Conservation (phyloP, 345 rosid species). For the Populus euphratica region DNA sequence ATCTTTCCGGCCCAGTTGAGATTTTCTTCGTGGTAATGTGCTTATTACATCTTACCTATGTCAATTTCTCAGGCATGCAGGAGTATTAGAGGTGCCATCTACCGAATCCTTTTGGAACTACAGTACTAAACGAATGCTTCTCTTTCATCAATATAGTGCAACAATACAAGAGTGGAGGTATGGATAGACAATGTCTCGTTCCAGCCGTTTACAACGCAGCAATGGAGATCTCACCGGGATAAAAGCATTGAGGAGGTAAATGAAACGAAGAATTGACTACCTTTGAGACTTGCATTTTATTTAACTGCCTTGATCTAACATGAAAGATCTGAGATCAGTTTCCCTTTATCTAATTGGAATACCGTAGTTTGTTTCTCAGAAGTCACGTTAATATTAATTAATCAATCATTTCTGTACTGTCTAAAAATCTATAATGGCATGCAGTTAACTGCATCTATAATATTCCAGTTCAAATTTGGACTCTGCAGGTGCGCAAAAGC, state of each 20-base stretch:
- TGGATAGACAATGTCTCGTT: constrained; percentile 51
- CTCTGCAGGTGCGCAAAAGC: constrained; percentile 55
- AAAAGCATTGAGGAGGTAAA: constrained; percentile 47
- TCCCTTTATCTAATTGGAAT: no score
- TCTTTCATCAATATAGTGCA: constrained; percentile 34
- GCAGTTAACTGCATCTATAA: no score
- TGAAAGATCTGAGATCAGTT: no score
- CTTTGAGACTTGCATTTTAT: background rate
- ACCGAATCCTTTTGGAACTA: background rate
- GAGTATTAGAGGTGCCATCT: background rate
- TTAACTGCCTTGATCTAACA: no score
- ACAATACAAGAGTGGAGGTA: constrained; percentile 37
- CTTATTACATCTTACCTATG: no score
- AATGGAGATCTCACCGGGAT: constrained; percentile 67
- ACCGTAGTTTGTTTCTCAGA: no score
- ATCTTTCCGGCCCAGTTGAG: constrained; percentile 45
- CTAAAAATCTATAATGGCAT: no score
- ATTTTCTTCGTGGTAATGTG: constrained; percentile 48
- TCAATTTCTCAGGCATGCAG: no score
- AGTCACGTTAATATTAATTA: background rate
- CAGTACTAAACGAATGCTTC: background rate
- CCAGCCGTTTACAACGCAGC: constrained; percentile 50
- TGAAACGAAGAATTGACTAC: background rate
- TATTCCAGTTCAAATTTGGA: background rate
- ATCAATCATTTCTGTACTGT: background rate